Percentiles rank a stretch among this genome's conserved stretches.
phyloP scores from a whole-genome alignment of 139 green algal species.

The Zygnema circumcarinatum region DNA sequence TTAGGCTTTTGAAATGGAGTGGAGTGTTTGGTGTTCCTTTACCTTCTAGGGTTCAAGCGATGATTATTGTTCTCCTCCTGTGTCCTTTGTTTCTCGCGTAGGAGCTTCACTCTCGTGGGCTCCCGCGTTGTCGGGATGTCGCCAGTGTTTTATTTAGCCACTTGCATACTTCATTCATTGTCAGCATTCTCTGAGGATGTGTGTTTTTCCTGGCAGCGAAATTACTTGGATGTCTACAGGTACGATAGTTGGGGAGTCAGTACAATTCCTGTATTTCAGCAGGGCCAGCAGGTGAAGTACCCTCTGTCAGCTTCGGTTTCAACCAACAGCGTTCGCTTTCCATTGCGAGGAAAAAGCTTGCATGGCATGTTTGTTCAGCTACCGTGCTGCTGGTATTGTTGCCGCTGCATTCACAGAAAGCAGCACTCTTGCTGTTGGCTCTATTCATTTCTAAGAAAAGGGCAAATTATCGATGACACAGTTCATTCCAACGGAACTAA shows the following conservation, averaged over 20 bases:
- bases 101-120: too few relatives aligned
- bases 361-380: neutral
- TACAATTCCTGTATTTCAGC: constrained; percentile 31
- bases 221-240: constrained; percentile 96
- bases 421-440: too few relatives aligned
- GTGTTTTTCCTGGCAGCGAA: constrained; percentile 69
- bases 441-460: too few relatives aligned
- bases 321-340: neutral
- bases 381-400: too few relatives aligned
- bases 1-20: neutral
- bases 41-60: neutral
- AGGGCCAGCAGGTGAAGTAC: constrained; percentile 34
- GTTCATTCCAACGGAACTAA: constrained; percentile 82
- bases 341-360: neutral
- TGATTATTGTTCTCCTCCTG: neutral
- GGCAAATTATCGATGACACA: too few relatives aligned
- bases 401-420: too few relatives aligned
- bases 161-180: too few relatives aligned
- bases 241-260: constrained; percentile 27
- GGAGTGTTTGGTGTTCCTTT: neutral
- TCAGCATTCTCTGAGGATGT: too few relatives aligned
- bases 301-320: constrained; percentile 61
- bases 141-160: too few relatives aligned
- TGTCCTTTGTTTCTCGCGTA: too few relatives aligned
- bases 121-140: too few relatives aligned